These are phyloP conservation scores for Eudorina sp. DNA, from an alignment of 139 green algal species.

Conservation along the genomic window DNA sequence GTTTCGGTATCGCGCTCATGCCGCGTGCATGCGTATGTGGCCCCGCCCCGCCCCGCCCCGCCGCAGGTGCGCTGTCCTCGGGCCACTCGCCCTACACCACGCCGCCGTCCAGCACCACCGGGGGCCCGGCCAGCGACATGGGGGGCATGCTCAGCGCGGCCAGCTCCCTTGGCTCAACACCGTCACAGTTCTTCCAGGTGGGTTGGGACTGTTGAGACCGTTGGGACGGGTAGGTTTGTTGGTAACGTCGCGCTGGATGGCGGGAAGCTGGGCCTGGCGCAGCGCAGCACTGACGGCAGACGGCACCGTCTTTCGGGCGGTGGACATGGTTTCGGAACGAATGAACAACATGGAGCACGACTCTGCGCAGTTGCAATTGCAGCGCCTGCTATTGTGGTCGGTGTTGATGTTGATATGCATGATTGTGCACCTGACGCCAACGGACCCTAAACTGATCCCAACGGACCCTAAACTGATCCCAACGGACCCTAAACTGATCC, in stretches of 20 bases:
- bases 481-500: background rate
- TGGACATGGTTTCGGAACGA: background rate
- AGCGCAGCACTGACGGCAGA: background rate
- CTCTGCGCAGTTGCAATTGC: no score
- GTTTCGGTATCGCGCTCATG: background rate
- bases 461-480: no score
- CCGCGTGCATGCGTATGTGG: background rate
- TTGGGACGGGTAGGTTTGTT: no score
- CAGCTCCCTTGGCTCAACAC: background rate
- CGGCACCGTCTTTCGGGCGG: background rate
- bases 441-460: no score
- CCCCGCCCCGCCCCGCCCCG: background rate
- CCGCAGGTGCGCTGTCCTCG: background rate
- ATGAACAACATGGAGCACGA: no score
- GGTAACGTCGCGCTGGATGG: background rate
- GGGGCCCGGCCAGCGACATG: background rate
- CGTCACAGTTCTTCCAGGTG: conserved; percentile 32
- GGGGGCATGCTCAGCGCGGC: background rate
- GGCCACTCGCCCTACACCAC: background rate
- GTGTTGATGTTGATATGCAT: no score
- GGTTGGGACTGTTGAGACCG: no score
- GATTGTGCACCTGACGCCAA: background rate
- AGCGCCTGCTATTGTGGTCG: no score
- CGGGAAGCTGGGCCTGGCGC: background rate
- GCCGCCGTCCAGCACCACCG: background rate